phyloP scores from a whole-genome alignment of 345 rosid species.

The Boechera stricta region DNA sequence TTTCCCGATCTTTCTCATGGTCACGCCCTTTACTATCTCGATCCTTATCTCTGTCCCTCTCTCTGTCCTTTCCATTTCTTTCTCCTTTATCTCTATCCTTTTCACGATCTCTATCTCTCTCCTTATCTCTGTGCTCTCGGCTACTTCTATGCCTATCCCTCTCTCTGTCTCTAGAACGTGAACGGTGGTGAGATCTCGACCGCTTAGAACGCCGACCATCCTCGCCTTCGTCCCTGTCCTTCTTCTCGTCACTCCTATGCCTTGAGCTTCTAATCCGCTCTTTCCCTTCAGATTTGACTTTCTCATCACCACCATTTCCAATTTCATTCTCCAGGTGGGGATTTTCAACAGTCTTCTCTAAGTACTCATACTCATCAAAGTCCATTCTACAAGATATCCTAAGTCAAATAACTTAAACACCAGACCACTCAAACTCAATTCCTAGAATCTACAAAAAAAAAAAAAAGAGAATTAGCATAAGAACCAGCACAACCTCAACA shows the following conservation, averaged over 20 bases:
- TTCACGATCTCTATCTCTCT: conserved; percentile 52
- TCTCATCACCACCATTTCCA: conserved; percentile 61
- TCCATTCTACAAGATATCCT: conserved; percentile 57
- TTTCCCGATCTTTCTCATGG: conserved; percentile 57
- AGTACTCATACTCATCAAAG: conserved; percentile 94
- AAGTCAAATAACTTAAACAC: conserved; percentile 27
- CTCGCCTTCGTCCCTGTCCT: conserved; percentile 55
- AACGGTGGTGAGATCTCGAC: conserved; percentile 57
- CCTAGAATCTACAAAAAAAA: conserved; percentile 25
- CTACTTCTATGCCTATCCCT: conserved; percentile 66
- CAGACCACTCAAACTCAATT: not conserved
- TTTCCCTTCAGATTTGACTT: conserved; percentile 50
- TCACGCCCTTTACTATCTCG: conserved; percentile 53
- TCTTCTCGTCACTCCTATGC: conserved; percentile 60
- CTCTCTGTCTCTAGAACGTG: conserved; percentile 80
- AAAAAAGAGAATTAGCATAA: not conserved
- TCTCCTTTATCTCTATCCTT: conserved; percentile 44
- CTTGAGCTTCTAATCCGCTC: conserved; percentile 66
- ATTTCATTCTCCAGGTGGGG: conserved; percentile 57
- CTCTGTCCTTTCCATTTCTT: conserved; percentile 52
- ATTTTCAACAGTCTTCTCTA: conserved; percentile 89
- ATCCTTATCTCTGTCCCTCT: conserved; percentile 58
- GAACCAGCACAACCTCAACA: conserved; percentile 8
- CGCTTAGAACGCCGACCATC: conserved; percentile 58
- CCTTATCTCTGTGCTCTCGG: conserved; percentile 63